Evolutionary conservation across 169 alveolate genomes (phyloP).

Genomic region (Cardiosporidium cionae): DNA sequence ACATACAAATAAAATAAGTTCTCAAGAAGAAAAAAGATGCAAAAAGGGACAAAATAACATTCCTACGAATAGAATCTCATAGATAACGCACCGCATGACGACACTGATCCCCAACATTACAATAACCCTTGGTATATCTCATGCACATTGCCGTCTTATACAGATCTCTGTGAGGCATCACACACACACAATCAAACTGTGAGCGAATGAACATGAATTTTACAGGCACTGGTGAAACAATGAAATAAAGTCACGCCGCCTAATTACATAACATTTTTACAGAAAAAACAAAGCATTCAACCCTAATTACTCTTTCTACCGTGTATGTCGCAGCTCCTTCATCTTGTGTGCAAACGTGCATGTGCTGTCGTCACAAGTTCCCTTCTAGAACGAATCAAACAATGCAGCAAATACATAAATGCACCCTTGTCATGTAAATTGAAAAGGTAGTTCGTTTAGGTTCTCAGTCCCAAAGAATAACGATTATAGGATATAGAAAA

Average conservation of each 20-base stretch:
- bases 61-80: neutral
- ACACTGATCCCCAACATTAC: constrained; percentile 25
- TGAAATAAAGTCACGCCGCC: neutral
- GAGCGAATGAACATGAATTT: neutral
- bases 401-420: neutral
- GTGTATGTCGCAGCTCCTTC: neutral
- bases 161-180: constrained; percentile 7
- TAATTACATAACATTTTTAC: neutral
- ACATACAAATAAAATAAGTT: neutral
- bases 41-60: neutral
- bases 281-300: neutral
- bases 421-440: neutral
- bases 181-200: neutral
- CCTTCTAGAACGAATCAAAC: neutral
- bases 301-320: neutral
- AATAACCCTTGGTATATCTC: constrained; percentile 27
- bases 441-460: too few species aligned
- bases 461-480: too few species aligned
- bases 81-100: constrained; percentile 22
- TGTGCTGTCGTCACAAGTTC: neutral
- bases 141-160: constrained; percentile 33
- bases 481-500: neutral
- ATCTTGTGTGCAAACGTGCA: neutral
- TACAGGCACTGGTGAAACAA: neutral
- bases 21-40: neutral